A percentile compares a stretch with the other conserved stretches of the same genome.
These are phyloP conservation scores for Artemisia tridentata DNA, from an alignment of 129 eudicot species.

Conservation along the genomic window DNA sequence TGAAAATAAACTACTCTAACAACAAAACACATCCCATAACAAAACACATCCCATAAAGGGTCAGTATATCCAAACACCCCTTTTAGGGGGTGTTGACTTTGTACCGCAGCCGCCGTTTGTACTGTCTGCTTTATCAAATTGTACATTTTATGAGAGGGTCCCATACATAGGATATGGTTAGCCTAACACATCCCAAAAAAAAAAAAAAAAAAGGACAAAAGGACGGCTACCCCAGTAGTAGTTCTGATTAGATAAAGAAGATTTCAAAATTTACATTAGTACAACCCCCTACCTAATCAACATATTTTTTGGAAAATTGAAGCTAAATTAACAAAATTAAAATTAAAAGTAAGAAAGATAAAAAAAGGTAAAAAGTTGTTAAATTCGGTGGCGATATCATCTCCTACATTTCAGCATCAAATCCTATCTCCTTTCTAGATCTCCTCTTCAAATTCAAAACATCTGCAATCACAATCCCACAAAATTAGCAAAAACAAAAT, in stretches of 20 bases:
- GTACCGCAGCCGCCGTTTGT: too few relatives aligned
- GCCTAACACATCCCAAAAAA: too few relatives aligned
- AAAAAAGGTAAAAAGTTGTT: slow-evolving; percentile 3
- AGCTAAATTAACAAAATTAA: slow-evolving; percentile 16
- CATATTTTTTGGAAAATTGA: slow-evolving; percentile 3
- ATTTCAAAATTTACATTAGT: slow-evolving; percentile 35
- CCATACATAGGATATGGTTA: too few relatives aligned
- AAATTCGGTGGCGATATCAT: slow-evolving; percentile 15
- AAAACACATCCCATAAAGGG: too few relatives aligned
- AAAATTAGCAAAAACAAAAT: background rate
- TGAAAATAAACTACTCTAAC: background rate
- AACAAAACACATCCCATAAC: too few relatives aligned
- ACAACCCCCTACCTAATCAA: slow-evolving; percentile 16
- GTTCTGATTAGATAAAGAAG: slow-evolving; percentile 17
- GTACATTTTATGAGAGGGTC: too few relatives aligned
- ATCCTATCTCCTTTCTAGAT: slow-evolving; percentile 49
- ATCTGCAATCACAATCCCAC: slow-evolving; percentile 35
- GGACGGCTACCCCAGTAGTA: too few relatives aligned
- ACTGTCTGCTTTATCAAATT: too few relatives aligned
- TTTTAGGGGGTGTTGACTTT: too few relatives aligned
- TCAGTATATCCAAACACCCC: too few relatives aligned
- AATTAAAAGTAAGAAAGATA: background rate
- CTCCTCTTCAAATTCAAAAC: slow-evolving; percentile 39
- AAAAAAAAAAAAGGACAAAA: too few relatives aligned
- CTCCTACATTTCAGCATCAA: slow-evolving; percentile 49